Evolutionary conservation across 208 protist genomes (phyloP).

Genomic region (Herpetomonas muscarum): DNA sequence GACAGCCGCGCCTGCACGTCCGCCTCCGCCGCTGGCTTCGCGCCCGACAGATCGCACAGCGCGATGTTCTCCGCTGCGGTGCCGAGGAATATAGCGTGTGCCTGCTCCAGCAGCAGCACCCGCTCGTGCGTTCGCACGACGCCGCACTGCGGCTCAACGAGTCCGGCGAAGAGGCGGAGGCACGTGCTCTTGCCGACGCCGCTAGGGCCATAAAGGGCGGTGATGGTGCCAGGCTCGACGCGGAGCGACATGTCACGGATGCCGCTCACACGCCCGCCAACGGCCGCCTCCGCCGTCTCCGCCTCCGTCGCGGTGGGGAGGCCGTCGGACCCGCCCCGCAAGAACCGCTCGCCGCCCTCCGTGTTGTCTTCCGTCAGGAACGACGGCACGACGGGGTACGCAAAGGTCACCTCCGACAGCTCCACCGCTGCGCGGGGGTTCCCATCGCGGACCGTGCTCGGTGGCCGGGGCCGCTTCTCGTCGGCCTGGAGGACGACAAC

Average conservation of each 20-base stretch:
- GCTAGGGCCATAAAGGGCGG: constrained; percentile 63
- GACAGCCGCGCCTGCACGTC: constrained; percentile 11
- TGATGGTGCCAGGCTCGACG: constrained; percentile 37
- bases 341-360: background rate
- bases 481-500: background rate
- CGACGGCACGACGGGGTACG: constrained; percentile 40
- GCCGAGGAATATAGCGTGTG: constrained; percentile 73
- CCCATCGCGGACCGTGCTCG: constrained; percentile 3
- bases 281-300: background rate
- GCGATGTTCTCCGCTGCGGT: constrained; percentile 76
- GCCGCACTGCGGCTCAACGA: constrained; percentile 41
- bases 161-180: constrained; percentile 50
- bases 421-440: constrained; percentile 15
- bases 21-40: background rate
- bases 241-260: constrained; percentile 34
- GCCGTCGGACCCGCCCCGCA: background rate
- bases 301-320: background rate
- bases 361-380: constrained; percentile 42
- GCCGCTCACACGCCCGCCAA: constrained; percentile 18
- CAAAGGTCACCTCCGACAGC: constrained; percentile 41
- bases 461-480: background rate
- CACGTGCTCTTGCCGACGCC: constrained; percentile 78
- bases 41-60: constrained; percentile 24
- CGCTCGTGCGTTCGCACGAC: constrained; percentile 44
- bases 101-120: constrained; percentile 64